Conservation (phyloP, 345 rosid genomes). For the Bruguiera parviflora region DNA sequence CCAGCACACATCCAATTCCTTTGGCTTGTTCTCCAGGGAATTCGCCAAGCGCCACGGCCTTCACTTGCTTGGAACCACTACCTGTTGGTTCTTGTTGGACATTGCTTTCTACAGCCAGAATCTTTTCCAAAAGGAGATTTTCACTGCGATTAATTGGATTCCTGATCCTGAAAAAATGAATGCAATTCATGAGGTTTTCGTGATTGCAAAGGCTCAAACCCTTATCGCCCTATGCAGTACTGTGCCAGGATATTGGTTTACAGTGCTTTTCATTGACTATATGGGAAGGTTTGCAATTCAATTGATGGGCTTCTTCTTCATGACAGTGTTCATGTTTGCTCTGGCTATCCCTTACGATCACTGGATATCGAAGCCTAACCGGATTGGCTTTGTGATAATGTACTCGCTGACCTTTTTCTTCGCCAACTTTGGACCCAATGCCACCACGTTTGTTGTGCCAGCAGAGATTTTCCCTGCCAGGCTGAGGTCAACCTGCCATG, state of each 20-base stretch:
- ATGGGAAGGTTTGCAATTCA: slow-evolving; percentile 27
- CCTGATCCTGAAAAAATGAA: slow-evolving; percentile 16
- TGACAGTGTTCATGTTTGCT: slow-evolving; percentile 35
- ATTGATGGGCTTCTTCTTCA: slow-evolving; percentile 28
- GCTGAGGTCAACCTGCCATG: slow-evolving; percentile 28
- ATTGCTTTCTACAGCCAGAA: slow-evolving; percentile 33
- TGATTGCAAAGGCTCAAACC: slow-evolving; percentile 25
- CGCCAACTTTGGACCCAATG: slow-evolving; percentile 30
- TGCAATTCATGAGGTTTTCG: slow-evolving; percentile 19
- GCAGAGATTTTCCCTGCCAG: slow-evolving; percentile 31
- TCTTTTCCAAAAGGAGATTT: slow-evolving; percentile 28
- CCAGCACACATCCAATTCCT: slow-evolving; percentile 3
- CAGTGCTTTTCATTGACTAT: slow-evolving; percentile 12
- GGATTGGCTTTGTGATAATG: slow-evolving; percentile 19
- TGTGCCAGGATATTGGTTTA: slow-evolving; percentile 31
- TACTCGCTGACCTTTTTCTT: slow-evolving; percentile 27
- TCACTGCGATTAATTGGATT: slow-evolving; percentile 22
- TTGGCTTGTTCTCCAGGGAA: slow-evolving; percentile 20
- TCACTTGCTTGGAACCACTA: slow-evolving; percentile 23
- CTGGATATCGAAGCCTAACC: slow-evolving; percentile 20
- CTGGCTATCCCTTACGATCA: slow-evolving; percentile 28
- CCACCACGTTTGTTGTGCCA: slow-evolving; percentile 31
- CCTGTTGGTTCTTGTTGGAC: slow-evolving; percentile 26
- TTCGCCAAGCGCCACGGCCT: slow-evolving; percentile 25
- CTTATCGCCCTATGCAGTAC: slow-evolving; percentile 28